Evolutionary conservation across 257 asterid species (phyloP).

Genomic region (Salvia splendens): DNA sequence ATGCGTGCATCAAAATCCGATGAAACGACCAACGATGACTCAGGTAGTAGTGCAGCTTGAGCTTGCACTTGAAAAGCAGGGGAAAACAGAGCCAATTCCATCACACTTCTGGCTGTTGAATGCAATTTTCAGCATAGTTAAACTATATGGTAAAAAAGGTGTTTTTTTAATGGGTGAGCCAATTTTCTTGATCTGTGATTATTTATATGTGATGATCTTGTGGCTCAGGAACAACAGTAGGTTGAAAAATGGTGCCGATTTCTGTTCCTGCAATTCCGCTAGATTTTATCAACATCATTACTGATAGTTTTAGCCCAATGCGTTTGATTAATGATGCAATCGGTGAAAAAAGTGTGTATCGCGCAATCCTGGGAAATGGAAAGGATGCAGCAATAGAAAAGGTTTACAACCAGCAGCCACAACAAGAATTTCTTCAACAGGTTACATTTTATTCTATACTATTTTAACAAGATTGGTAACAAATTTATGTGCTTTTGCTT

Average conservation of each 20-base stretch:
- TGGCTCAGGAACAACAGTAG: conserved; percentile 16
- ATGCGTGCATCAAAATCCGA: conserved; percentile 46
- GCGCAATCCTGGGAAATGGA: conserved; percentile 34
- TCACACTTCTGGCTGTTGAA: neutral
- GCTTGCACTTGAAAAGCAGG: conserved; percentile 7
- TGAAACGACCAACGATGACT: conserved; percentile 44
- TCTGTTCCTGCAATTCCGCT: conserved; percentile 30
- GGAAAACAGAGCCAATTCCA: neutral
- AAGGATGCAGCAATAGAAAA: conserved; percentile 31
- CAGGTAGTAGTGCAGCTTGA: conserved; percentile 17
- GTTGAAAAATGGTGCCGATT: conserved; percentile 7
- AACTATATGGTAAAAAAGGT: conserved; percentile 8
- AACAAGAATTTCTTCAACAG: conserved; percentile 21
- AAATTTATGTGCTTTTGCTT: neutral
- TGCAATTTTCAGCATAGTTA: conserved; percentile 1
- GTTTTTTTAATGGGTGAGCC: neutral
- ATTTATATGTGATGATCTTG: neutral
- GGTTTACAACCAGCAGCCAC: conserved; percentile 31
- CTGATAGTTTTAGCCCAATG: conserved; percentile 26
- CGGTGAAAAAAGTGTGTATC: conserved; percentile 28
- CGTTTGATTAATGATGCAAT: conserved; percentile 22
- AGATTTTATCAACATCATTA: conserved; percentile 26
- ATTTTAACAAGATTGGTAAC: too few species aligned
- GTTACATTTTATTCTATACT: too few species aligned
- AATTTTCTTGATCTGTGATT: neutral